phyloP scores from a whole-genome alignment of 352 stramenopile genomes.

The Poterioochromonas sp. region DNA sequence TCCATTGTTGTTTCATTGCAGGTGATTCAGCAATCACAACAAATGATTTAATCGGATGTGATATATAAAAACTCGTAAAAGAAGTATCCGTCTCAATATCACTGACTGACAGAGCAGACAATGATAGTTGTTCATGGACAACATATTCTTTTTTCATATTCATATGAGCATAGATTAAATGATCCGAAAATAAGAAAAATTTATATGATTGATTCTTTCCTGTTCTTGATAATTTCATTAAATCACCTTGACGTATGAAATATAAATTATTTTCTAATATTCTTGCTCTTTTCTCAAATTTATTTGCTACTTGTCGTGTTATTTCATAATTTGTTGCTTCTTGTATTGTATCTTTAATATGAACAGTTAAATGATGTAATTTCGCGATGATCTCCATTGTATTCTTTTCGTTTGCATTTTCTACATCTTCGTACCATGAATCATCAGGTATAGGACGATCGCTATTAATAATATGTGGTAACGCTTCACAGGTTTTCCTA shows the following conservation, averaged over 20 bases:
- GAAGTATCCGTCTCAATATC: slow-evolving; percentile 49
- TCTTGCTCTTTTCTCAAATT: slow-evolving; percentile 76
- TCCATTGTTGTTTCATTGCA: slow-evolving; percentile 54
- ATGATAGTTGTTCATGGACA: slow-evolving; percentile 61
- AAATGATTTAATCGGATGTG: slow-evolving; percentile 68
- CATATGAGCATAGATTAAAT: slow-evolving; percentile 65
- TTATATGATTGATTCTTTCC: slow-evolving; percentile 60
- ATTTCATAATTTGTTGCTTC: slow-evolving; percentile 63
- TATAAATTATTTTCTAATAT: slow-evolving; percentile 83
- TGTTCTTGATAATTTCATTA: slow-evolving; percentile 83
- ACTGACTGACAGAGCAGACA: slow-evolving; percentile 61
- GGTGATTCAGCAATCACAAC: slow-evolving; percentile 48
- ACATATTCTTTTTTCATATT: slow-evolving; percentile 53
- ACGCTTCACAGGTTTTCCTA: background rate
- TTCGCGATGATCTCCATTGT: slow-evolving; percentile 55
- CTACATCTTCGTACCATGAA: background rate
- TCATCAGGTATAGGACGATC: background rate
- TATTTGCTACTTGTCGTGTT: slow-evolving; percentile 67
- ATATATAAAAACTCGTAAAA: slow-evolving; percentile 57
- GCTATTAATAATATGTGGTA: background rate
- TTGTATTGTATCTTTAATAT: slow-evolving; percentile 75
- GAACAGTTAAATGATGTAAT: slow-evolving; percentile 72
- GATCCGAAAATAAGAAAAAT: slow-evolving; percentile 74
- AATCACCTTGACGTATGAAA: slow-evolving; percentile 83
- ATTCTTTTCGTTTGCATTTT: background rate